Conservation (phyloP, 495 filamentous ascomycete genomes). For the Eremomyces bilateralis region DNA sequence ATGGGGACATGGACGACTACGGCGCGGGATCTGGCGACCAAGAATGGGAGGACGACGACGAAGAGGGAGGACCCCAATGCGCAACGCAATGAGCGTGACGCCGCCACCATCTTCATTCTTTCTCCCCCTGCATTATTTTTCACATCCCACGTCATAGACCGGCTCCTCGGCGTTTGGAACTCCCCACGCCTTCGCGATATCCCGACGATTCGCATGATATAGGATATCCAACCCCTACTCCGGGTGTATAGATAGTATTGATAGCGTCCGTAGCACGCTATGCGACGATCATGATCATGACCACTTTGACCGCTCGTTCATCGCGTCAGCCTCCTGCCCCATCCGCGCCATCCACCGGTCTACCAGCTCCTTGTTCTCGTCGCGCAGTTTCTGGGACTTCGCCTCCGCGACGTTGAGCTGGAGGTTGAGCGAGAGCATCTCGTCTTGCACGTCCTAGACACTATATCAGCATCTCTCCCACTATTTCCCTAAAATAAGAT, state of each 20-base stretch:
- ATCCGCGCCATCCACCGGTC: slow-evolving; percentile 80
- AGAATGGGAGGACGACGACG: slow-evolving; percentile 63
- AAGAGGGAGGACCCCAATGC: slow-evolving; percentile 50
- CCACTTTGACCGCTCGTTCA: slow-evolving; percentile 42
- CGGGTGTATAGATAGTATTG: too few relatives aligned
- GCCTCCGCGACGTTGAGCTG: slow-evolving; percentile 74
- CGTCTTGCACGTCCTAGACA: slow-evolving; percentile 62
- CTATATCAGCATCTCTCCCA: slow-evolving; percentile 6
- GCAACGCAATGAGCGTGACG: slow-evolving; percentile 46
- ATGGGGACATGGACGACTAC: slow-evolving; percentile 59
- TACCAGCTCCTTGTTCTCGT: slow-evolving; percentile 76
- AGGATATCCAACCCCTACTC: too few relatives aligned
- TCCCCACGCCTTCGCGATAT: too few relatives aligned
- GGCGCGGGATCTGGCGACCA: slow-evolving; percentile 46
- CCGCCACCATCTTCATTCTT: neutral
- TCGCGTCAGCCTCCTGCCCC: slow-evolving; percentile 63
- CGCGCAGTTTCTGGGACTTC: slow-evolving; percentile 37
- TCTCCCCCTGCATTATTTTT: too few relatives aligned
- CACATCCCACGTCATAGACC: too few relatives aligned
- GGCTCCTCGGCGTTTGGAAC: too few relatives aligned
- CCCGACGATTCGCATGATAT: too few relatives aligned
- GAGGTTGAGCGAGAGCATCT: slow-evolving; percentile 63
- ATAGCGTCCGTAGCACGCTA: too few relatives aligned
- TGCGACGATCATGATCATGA: too few relatives aligned
- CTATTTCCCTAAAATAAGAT: neutral